A percentile compares a stretch with the other conserved stretches of the same genome.
These are phyloP conservation scores for Fusarium sororula DNA, from an alignment of 2,329 filamentous ascomycete species.

Conservation along the genomic window DNA sequence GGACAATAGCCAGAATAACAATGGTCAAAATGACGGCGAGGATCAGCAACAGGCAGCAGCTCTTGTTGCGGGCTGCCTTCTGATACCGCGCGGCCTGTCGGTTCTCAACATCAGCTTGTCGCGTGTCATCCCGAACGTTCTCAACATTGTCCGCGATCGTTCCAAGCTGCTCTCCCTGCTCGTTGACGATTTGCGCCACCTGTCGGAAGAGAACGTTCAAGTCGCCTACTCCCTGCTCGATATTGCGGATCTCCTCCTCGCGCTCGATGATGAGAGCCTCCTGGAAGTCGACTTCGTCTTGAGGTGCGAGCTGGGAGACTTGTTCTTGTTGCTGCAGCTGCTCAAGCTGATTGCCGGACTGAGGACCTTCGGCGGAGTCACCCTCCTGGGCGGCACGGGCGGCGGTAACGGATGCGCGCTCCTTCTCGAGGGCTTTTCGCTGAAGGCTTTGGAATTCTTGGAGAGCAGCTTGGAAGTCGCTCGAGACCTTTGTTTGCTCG, in stretches of 20 bases:
- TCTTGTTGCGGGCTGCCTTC: conserved; percentile 93
- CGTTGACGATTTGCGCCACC: conserved; percentile 95
- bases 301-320: conserved; percentile 82
- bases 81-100: conserved; percentile 89
- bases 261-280: conserved; percentile 95
- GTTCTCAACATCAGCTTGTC: conserved; percentile 86
- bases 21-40: conserved; percentile 89
- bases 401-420: conserved; percentile 84
- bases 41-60: conserved; percentile 90
- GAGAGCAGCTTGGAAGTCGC: conserved; percentile 89
- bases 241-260: conserved; percentile 95
- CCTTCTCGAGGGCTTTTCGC: conserved; percentile 88
- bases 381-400: conserved; percentile 82
- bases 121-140: conserved; percentile 80
- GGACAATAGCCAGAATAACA: conserved; percentile 84
- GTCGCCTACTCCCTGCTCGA: conserved; percentile 95
- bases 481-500: conserved; percentile 92
- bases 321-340: conserved; percentile 71
- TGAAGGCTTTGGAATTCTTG: conserved; percentile 95
- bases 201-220: conserved; percentile 97
- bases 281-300: conserved; percentile 97
- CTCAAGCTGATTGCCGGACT: conserved; percentile 55
- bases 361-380: conserved; percentile 50
- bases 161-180: conserved; percentile 90
- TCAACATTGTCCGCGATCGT: conserved; percentile 91